Percentiles rank a stretch among this genome's conserved stretches.
These are phyloP conservation scores for Candida michaelii DNA, from an alignment of 805 yeast genomes.

Conservation along the genomic window DNA sequence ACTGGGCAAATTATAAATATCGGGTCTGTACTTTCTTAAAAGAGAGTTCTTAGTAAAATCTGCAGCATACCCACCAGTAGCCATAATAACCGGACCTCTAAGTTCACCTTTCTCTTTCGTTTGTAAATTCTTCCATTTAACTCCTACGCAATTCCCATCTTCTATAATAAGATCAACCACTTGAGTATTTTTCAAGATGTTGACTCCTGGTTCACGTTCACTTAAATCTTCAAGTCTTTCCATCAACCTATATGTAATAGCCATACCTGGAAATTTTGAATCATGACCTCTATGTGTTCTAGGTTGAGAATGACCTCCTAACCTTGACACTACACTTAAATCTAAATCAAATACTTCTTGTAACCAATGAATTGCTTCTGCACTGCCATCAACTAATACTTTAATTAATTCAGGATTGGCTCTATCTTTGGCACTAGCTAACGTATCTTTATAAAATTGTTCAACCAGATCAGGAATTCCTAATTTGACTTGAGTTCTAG, in stretches of 20 bases:
- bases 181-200: slow-evolving; percentile 39
- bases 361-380: slow-evolving; percentile 71
- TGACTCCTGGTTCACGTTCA: slow-evolving; percentile 41
- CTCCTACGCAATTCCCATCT: slow-evolving; percentile 28
- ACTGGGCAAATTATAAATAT: slow-evolving; percentile 53
- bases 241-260: slow-evolving; percentile 55
- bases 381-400: slow-evolving; percentile 61
- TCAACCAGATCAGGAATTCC: slow-evolving; percentile 57
- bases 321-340: slow-evolving; percentile 64
- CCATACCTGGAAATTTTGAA: slow-evolving; percentile 64
- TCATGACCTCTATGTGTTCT: slow-evolving; percentile 81
- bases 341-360: slow-evolving; percentile 62
- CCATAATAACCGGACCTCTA: slow-evolving; percentile 59
- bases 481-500: slow-evolving; percentile 55
- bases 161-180: slow-evolving; percentile 41
- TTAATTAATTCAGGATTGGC: slow-evolving; percentile 60
- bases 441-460: slow-evolving; percentile 63
- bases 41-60: slow-evolving; percentile 55
- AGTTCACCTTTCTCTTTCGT: slow-evolving; percentile 31
- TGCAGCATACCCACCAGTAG: slow-evolving; percentile 70
- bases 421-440: slow-evolving; percentile 60
- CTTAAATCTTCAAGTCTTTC: slow-evolving; percentile 50
- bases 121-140: slow-evolving; percentile 32
- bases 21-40: slow-evolving; percentile 57
- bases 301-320: slow-evolving; percentile 81